Percentiles rank a stretch among this genome's conserved stretches.
These are phyloP conservation scores for Taphrina communis DNA, from an alignment of 1,139 yeast species.

Conservation along the genomic window DNA sequence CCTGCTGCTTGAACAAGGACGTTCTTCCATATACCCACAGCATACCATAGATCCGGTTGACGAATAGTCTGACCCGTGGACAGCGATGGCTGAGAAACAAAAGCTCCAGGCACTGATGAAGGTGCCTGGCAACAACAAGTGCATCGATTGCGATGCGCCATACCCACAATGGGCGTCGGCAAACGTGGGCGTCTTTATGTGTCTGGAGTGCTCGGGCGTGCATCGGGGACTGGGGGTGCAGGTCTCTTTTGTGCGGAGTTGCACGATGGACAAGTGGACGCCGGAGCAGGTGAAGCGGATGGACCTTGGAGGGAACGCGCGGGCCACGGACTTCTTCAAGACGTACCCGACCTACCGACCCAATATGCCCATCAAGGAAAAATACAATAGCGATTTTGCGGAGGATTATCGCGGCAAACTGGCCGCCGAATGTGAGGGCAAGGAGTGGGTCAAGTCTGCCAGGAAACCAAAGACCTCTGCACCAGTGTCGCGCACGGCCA, in stretches of 20 bases:
- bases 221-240: constrained; percentile 83
- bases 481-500: constrained; percentile 22
- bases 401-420: constrained; percentile 87
- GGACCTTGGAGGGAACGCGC: constrained; percentile 89
- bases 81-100: constrained; percentile 32
- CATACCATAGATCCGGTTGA: too few relatives aligned
- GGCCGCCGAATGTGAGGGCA: constrained; percentile 75
- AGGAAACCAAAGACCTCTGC: constrained; percentile 41
- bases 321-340: constrained; percentile 78
- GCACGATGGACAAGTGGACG: constrained; percentile 92
- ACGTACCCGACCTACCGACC: constrained; percentile 56
- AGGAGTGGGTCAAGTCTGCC: constrained; percentile 71
- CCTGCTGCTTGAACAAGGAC: too few relatives aligned
- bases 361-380: constrained; percentile 55
- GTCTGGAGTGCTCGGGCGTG: constrained; percentile 43
- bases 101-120: constrained; percentile 46
- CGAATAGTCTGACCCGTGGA: background rate
- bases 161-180: constrained; percentile 82
- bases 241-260: constrained; percentile 89
- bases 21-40: too few relatives aligned
- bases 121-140: constrained; percentile 52
- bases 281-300: constrained; percentile 84
- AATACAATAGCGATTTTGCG: constrained; percentile 90
- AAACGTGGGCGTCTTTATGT: constrained; percentile 62
- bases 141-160: constrained; percentile 92